Percentiles rank a stretch among this genome's conserved stretches.
Evolutionary conservation across 139 green algal species (phyloP).

Genomic region (Volvox reticuliferus): DNA sequence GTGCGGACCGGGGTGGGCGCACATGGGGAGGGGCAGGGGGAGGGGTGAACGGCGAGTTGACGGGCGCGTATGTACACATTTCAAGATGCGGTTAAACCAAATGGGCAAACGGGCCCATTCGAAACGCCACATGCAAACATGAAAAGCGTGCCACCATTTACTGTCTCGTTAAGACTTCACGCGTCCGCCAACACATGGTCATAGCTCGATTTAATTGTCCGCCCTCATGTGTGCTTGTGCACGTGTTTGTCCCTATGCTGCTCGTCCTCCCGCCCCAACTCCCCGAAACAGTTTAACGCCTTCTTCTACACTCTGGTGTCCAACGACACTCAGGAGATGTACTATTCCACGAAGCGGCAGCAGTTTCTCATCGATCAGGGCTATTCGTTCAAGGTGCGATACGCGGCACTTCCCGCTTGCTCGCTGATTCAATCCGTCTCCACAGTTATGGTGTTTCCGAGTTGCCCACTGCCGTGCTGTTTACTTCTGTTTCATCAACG

Average conservation of each 20-base stretch:
- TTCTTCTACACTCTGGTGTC: conserved; percentile 99
- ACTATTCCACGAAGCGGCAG: conserved; percentile 96
- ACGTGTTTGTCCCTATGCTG: neutral
- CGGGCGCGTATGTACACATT: neutral
- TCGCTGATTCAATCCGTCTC: too few species aligned
- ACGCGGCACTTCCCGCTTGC: too few species aligned
- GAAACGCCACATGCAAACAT: too few species aligned
- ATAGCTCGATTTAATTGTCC: neutral
- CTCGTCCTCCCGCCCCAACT: neutral
- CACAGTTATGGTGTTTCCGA: too few species aligned
- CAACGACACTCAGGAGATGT: conserved; percentile 97
- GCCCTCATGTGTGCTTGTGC: too few species aligned
- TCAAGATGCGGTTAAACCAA: too few species aligned
- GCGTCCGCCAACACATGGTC: neutral
- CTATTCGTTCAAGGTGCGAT: conserved; percentile 95
- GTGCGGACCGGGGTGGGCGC: neutral
- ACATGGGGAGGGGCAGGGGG: neutral
- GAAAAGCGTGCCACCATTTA: too few species aligned
- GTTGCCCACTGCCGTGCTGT: too few species aligned
- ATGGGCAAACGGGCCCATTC: too few species aligned
- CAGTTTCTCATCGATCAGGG: conserved; percentile 99
- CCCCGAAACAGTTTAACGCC: conserved; percentile 89
- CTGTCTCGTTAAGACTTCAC: neutral
- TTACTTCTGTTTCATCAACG: too few species aligned
- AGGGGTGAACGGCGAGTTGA: too few species aligned